phyloP scores from a whole-genome alignment of 768 basidiomycete species.

The Cystobasidium tubakii region DNA sequence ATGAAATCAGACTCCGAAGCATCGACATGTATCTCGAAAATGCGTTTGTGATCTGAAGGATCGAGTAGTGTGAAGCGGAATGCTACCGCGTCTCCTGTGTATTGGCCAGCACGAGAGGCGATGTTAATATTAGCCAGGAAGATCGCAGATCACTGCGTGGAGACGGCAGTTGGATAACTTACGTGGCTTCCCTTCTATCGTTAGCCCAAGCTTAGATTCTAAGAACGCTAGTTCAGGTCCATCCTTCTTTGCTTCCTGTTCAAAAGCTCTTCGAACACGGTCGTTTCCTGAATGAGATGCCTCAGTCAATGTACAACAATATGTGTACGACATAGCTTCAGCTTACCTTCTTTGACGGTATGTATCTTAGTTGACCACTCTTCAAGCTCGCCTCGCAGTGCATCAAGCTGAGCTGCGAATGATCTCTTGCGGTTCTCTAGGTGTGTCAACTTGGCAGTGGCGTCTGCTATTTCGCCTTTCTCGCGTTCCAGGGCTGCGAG shows the following conservation, averaged over 20 bases:
- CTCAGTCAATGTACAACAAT: not conserved
- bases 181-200: constrained; percentile 31
- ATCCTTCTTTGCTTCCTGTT: constrained; percentile 31
- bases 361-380: constrained; percentile 34
- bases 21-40: constrained; percentile 35
- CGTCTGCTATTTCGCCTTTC: constrained; percentile 30
- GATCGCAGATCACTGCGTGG: too few relatives aligned
- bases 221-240: constrained; percentile 33
- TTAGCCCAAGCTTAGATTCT: constrained; percentile 23
- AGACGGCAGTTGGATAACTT: too few relatives aligned
- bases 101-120: not conserved
- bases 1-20: constrained; percentile 1
- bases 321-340: not conserved
- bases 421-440: constrained; percentile 32
- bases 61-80: constrained; percentile 33
- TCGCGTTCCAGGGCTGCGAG: constrained; percentile 26
- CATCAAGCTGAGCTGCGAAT: constrained; percentile 29
- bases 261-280: not conserved
- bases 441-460: not conserved
- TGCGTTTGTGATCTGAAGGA: constrained; percentile 23
- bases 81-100: constrained; percentile 28
- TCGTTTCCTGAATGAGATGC: not conserved
- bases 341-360: not conserved
- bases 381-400: constrained; percentile 14
- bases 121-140: constrained; percentile 7